Evolutionary conservation across 306 rosid species (phyloP).

Genomic region (Prunus mume): DNA sequence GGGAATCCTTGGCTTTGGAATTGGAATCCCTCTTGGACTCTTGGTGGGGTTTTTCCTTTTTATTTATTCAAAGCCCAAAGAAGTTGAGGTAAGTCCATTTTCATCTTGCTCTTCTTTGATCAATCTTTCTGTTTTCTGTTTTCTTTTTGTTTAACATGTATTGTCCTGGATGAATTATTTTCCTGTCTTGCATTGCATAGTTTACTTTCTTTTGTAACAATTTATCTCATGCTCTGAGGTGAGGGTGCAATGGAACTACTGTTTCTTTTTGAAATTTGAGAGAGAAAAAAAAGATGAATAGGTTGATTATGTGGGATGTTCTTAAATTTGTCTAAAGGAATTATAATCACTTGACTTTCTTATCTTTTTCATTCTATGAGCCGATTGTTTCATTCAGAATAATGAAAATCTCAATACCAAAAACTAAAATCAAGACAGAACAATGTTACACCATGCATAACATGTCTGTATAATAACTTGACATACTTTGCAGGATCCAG

Average conservation of each 20-base stretch:
- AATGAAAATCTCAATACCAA: neutral
- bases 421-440: neutral
- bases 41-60: conserved; percentile 74
- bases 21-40: conserved; percentile 87
- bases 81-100: conserved; percentile 47
- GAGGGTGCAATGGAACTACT: neutral
- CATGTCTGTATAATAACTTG: conserved; percentile 20
- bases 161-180: neutral
- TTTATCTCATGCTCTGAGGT: neutral
- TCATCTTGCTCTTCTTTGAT: conserved; percentile 3
- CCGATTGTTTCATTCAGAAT: neutral
- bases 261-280: neutral
- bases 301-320: neutral
- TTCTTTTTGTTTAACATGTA: neutral
- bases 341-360: neutral
- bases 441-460: neutral
- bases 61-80: conserved; percentile 58
- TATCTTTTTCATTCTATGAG: neutral
- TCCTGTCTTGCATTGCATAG: neutral
- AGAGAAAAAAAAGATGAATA: neutral
- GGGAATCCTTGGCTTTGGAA: conserved; percentile 63
- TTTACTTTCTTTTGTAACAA: neutral
- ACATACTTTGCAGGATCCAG: conserved; percentile 51
- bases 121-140: neutral
- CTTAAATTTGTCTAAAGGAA: neutral